These are phyloP conservation scores for Ophiostoma pallidulum DNA, from an alignment of 2,329 filamentous ascomycete genomes.

Conservation along the genomic window DNA sequence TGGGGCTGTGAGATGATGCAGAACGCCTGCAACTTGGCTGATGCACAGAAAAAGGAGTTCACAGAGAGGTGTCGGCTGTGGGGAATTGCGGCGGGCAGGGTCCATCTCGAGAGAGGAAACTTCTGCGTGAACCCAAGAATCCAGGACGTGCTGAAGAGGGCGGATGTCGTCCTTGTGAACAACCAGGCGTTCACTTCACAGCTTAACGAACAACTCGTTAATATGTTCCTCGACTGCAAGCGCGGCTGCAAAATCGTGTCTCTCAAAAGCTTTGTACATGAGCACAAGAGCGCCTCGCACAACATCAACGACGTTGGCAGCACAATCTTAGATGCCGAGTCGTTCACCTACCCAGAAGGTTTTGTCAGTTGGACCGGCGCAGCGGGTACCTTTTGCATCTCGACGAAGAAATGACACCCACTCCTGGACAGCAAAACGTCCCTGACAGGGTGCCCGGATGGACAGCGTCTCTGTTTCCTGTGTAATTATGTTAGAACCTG, in stretches of 20 bases:
- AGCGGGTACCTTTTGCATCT: constrained; percentile 79
- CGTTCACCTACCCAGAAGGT: constrained; percentile 49
- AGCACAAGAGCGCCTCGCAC: constrained; percentile 65
- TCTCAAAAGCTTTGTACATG: constrained; percentile 81
- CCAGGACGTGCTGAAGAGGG: constrained; percentile 62
- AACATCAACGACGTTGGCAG: constrained; percentile 72
- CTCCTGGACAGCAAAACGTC: too few relatives aligned
- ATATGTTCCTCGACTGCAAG: constrained; percentile 90
- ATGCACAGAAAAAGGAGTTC: constrained; percentile 75
- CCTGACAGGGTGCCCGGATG: too few relatives aligned
- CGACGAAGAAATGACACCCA: constrained; percentile 55
- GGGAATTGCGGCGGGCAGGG: constrained; percentile 71
- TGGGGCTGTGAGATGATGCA: constrained; percentile 97
- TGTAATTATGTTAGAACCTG: too few relatives aligned
- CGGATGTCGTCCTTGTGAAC: constrained; percentile 95
- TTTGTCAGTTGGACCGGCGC: constrained; percentile 91
- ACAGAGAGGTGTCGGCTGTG: constrained; percentile 76
- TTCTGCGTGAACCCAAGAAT: constrained; percentile 69
- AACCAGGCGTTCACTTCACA: constrained; percentile 91
- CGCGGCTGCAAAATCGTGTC: constrained; percentile 83
- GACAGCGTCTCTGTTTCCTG: neutral
- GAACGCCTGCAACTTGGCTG: constrained; percentile 74
- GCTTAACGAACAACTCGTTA: constrained; percentile 74
- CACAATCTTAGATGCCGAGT: constrained; percentile 69
- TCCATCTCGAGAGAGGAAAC: constrained; percentile 73